phyloP scores from a whole-genome alignment of 768 basidiomycete species.

The Kwoniella pini region DNA sequence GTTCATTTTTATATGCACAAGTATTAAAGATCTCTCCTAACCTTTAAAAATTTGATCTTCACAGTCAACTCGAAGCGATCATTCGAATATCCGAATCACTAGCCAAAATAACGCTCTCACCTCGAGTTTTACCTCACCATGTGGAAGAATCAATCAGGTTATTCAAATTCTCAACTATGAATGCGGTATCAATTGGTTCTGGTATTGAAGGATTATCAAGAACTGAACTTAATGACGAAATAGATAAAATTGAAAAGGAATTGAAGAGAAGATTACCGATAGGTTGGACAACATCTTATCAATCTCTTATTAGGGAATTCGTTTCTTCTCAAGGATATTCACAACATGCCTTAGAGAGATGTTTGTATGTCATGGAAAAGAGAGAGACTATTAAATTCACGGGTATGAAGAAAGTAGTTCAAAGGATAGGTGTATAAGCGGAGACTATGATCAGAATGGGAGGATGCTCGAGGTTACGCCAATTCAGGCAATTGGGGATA shows the following conservation, averaged over 20 bases:
- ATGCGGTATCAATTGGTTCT: slow-evolving; percentile 85
- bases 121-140: slow-evolving; percentile 84
- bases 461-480: too few relatives aligned
- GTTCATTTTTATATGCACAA: too few relatives aligned
- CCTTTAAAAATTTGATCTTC: background rate
- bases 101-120: slow-evolving; percentile 86
- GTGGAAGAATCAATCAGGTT: slow-evolving; percentile 97
- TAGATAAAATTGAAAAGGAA: slow-evolving; percentile 84
- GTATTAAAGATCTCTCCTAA: too few relatives aligned
- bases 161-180: slow-evolving; percentile 99
- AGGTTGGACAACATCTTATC: slow-evolving; percentile 96
- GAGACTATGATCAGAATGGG: too few relatives aligned
- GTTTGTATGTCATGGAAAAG: slow-evolving; percentile 89
- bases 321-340: slow-evolving; percentile 89
- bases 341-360: slow-evolving; percentile 85
- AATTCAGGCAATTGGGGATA: too few relatives aligned
- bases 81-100: slow-evolving; percentile 97
- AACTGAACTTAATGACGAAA: slow-evolving; percentile 89
- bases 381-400: slow-evolving; percentile 91
- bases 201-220: slow-evolving; percentile 89
- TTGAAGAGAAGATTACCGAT: slow-evolving; percentile 78
- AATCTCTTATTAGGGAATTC: slow-evolving; percentile 88
- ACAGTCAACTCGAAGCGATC: slow-evolving; percentile 91
- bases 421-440: slow-evolving; percentile 55
- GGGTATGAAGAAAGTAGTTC: slow-evolving; percentile 66